Evolutionary conservation across 176 grass and related monocot genomes (phyloP).

Genomic region (Oryza rufipogon): DNA sequence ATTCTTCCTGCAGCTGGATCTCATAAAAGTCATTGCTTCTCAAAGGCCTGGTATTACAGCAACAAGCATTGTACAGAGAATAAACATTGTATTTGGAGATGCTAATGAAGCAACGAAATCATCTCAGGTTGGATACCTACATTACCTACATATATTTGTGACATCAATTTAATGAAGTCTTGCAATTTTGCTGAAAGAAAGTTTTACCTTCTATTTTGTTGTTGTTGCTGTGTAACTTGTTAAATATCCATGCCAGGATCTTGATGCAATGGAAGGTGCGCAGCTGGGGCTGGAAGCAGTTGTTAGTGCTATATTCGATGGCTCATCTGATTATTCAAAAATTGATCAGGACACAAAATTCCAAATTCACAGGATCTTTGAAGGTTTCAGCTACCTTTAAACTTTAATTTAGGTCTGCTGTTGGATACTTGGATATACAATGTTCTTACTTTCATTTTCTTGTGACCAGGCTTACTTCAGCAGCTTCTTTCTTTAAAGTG

Average conservation of each 20-base stretch:
- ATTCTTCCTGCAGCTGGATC: slow-evolving; percentile 73
- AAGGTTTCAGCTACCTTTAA: slow-evolving; percentile 54
- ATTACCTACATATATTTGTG: slow-evolving; percentile 17
- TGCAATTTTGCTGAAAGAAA: slow-evolving; percentile 23
- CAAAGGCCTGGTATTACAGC: slow-evolving; percentile 84
- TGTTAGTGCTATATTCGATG: slow-evolving; percentile 80
- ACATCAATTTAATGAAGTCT: slow-evolving; percentile 23
- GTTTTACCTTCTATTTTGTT: slow-evolving; percentile 3
- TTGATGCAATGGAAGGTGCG: slow-evolving; percentile 77
- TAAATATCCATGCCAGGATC: slow-evolving; percentile 58
- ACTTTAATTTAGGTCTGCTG: slow-evolving; percentile 33
- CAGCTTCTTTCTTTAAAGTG: slow-evolving; percentile 89
- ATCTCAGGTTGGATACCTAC: slow-evolving; percentile 63
- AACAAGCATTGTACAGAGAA: slow-evolving; percentile 78
- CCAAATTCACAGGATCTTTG: slow-evolving; percentile 72
- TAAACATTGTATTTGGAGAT: slow-evolving; percentile 62
- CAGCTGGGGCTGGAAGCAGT: slow-evolving; percentile 85
- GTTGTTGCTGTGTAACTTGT: slow-evolving; percentile 25
- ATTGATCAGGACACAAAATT: slow-evolving; percentile 60
- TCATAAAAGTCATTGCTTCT: slow-evolving; percentile 87
- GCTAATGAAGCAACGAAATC: slow-evolving; percentile 65
- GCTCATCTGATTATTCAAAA: slow-evolving; percentile 60
- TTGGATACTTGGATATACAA: slow-evolving; percentile 23
- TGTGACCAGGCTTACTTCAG: slow-evolving; percentile 81
- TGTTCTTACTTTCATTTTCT: slow-evolving; percentile 45